Conservation (phyloP, 2,329 filamentous ascomycete species). For the Dothideomycetes sp. region DNA sequence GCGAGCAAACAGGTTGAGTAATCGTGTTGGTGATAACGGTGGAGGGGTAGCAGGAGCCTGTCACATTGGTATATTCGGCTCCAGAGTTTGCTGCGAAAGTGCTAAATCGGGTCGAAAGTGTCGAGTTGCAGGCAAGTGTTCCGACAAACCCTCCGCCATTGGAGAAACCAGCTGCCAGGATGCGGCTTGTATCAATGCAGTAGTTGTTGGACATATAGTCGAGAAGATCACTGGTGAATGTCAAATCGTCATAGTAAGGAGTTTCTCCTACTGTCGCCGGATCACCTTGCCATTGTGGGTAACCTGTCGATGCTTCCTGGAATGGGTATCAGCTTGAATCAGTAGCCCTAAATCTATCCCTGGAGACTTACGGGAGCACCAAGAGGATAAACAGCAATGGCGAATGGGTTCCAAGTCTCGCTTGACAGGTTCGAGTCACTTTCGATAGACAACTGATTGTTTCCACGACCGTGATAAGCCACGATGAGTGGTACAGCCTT, state of each 20-base stretch:
- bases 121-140: constrained; percentile 39
- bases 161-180: constrained; percentile 43
- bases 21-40: constrained; percentile 20
- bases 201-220: constrained; percentile 27
- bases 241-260: constrained; percentile 29
- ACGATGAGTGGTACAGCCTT: constrained; percentile 36
- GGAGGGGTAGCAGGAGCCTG: constrained; percentile 16
- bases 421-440: constrained; percentile 39
- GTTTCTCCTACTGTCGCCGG: constrained; percentile 28
- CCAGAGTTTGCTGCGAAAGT: constrained; percentile 41
- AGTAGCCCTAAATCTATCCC: too few species aligned
- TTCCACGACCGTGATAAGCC: constrained; percentile 39
- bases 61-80: constrained; percentile 32
- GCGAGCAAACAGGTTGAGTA: constrained; percentile 17
- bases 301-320: constrained; percentile 15
- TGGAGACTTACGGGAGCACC: constrained; percentile 36
- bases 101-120: constrained; percentile 34
- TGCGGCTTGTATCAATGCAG: constrained; percentile 36
- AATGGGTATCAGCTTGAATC: constrained; percentile 37
- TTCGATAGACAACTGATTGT: constrained; percentile 32
- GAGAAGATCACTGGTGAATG: constrained; percentile 35
- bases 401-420: constrained; percentile 34
- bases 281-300: constrained; percentile 34
- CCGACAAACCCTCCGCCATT: constrained; percentile 45
- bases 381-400: constrained; percentile 38